Evolutionary conservation across 1,284 basidiomycete species (phyloP).

Genomic region (Abortiporus biennis): DNA sequence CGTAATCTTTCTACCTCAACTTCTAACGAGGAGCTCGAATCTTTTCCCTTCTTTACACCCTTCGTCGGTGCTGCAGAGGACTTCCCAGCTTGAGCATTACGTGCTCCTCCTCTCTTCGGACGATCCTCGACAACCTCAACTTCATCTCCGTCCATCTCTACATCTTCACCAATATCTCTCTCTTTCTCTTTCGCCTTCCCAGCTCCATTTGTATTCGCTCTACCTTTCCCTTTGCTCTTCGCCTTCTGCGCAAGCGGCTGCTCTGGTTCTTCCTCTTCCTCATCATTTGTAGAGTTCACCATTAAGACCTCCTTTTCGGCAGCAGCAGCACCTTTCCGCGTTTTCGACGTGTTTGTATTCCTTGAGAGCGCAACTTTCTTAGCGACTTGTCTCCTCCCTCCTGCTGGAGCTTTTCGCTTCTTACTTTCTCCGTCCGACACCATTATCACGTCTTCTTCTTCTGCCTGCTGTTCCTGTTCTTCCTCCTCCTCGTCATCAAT

Average conservation of each 20-base stretch:
- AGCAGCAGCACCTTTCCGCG: neutral
- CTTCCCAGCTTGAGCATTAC: neutral
- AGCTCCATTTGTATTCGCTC: conserved; percentile 10
- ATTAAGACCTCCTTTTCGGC: neutral
- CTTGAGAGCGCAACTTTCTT: no score
- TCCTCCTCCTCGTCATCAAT: conserved; percentile 2
- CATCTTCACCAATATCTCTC: neutral
- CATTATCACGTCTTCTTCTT: neutral
- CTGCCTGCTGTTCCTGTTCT: neutral
- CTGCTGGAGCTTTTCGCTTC: neutral
- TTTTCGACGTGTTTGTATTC: no score
- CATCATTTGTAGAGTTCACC: neutral
- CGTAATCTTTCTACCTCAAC: conserved; percentile 10
- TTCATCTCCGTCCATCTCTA: conserved; percentile 10
- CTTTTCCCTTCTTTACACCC: conserved; percentile 1
- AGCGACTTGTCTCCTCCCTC: no score
- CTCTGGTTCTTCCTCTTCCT: neutral
- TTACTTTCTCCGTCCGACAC: neutral
- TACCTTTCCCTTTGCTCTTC: conserved; percentile 8
- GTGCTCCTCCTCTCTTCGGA: conserved; percentile 4
- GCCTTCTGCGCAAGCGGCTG: neutral
- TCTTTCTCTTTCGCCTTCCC: neutral
- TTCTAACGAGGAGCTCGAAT: no score
- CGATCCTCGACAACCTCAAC: neutral
- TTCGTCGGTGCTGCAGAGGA: conserved; percentile 2